A percentile compares a stretch with the other conserved stretches of the same genome.
These are phyloP conservation scores for Suillus weaverae DNA, from an alignment of 768 basidiomycete genomes.

Conservation along the genomic window DNA sequence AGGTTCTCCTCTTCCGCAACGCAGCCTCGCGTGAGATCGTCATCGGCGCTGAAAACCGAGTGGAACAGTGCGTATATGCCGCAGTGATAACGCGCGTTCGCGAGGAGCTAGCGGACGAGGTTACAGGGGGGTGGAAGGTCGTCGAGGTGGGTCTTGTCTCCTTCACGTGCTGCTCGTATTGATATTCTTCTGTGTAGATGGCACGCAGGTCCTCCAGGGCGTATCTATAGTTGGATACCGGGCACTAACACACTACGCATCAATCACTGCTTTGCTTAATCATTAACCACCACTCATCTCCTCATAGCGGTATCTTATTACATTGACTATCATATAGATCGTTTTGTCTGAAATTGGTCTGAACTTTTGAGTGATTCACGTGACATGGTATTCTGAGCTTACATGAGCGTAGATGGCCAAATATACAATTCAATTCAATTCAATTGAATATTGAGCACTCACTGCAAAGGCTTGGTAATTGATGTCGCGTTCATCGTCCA, in stretches of 20 bases:
- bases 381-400: background rate
- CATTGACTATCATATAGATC: conserved; percentile 27
- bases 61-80: conserved; percentile 92
- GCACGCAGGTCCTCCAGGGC: conserved; percentile 51
- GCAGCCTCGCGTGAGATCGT: conserved; percentile 84
- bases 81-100: conserved; percentile 88
- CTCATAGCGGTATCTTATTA: conserved; percentile 30
- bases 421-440: too few species aligned
- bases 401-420: too few species aligned
- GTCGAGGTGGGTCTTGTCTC: conserved; percentile 69
- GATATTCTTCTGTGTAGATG: conserved; percentile 38
- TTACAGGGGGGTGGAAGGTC: conserved; percentile 98
- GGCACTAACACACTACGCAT: conserved; percentile 17
- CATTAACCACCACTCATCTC: conserved; percentile 32
- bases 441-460: background rate
- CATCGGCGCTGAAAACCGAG: conserved; percentile 85
- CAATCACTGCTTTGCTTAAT: conserved; percentile 8
- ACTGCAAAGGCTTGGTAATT: background rate
- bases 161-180: background rate
- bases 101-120: conserved; percentile 85
- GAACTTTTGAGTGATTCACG: background rate
- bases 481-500: conserved; percentile 31
- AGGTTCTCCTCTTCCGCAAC: conserved; percentile 88
- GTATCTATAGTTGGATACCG: conserved; percentile 38
- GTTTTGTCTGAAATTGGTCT: background rate